Base-by-base conservation (phyloP, 2,329 filamentous ascomycete genomes). In the Paecilomyces niveus region DNA sequence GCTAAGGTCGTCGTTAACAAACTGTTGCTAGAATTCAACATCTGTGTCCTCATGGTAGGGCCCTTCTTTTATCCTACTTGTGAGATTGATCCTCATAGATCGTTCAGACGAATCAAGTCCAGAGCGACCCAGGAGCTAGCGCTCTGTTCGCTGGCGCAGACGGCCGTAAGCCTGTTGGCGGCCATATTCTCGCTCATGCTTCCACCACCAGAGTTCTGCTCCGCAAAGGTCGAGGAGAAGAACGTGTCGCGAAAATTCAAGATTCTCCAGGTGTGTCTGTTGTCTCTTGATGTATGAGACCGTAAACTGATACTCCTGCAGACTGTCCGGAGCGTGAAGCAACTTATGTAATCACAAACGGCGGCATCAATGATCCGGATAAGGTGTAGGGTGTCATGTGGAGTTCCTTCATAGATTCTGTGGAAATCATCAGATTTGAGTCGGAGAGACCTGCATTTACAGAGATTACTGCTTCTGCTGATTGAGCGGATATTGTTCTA, bases 271-370 rank as follows among this genome's bases (percentile, higher is more conserved):
- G 85, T 87, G 69, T 58, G 71, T 66, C 15, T 18, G 45, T 32
- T 24, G 15, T 15, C 4, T 29, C n/a, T 39, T 21, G 39, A 45
- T 5, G 15, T 18, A 21, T 45, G 15, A 9, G n/a, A 18, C 7
- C 15, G n/a, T 18, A 45, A 45, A 13, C 54, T 60, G 65, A 57
- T 53, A 62, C 26, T 49, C 63, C 66, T 11, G 61, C 61, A 85
- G 86, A 88, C 65, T 88, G 86, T 66, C 85, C 86, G 4, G 86
- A 89, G 69, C 80, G 80, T 54, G 86, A 89, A 71, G 85, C 86
- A 26, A 88, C 83, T 1, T 89, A 89, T 70, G 80, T 89, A 62
- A 89, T 89, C 64, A 88, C 85, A 29, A 85, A 82, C 61, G 86
- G 86, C 32, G 86, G 86, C 33, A 88, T 89, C 72, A 85, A 82